Percentiles rank a stretch among this genome's conserved stretches.
Conservation (phyloP, 495 filamentous ascomycete species). For the Lophiotrema nucula region DNA sequence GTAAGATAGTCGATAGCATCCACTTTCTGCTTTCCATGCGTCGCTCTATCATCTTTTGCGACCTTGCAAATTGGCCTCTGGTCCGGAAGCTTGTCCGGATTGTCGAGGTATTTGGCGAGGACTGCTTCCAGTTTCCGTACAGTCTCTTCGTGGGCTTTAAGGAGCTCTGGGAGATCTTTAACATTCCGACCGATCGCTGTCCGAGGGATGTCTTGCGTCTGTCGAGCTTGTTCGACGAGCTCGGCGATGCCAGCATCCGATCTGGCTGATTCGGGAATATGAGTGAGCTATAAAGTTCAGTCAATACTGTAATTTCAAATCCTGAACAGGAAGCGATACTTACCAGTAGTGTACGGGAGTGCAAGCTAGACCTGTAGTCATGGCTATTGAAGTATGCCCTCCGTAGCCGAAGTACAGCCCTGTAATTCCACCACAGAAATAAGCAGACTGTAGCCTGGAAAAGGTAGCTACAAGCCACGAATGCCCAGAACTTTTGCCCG, state of each 20-base stretch:
- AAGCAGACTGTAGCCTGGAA: conserved; percentile 10
- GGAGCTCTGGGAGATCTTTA: conserved; percentile 75
- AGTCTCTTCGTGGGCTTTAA: conserved; percentile 74
- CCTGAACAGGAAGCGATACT: not conserved
- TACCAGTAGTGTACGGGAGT: conserved; percentile 18
- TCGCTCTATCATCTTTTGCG: conserved; percentile 5
- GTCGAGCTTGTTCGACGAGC: conserved; percentile 13
- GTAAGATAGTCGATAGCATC: conserved; percentile 96
- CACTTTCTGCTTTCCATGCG: conserved; percentile 55
- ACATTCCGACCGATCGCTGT: conserved; percentile 86
- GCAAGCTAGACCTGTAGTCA: conserved; percentile 16
- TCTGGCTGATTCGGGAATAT: conserved; percentile 5
- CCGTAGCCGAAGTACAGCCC: not conserved
- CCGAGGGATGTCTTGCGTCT: conserved; percentile 48
- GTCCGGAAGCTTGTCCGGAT: conserved; percentile 74
- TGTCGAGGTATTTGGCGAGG: conserved; percentile 81
- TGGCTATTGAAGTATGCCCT: conserved; percentile 9
- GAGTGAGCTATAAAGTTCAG: conserved; percentile 56
- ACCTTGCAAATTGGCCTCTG: conserved; percentile 73
- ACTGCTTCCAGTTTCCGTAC: conserved; percentile 80
- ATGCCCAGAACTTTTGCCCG: conserved; percentile 13
- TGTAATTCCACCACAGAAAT: conserved; percentile 18
- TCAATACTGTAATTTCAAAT: too few species aligned
- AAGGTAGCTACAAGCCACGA: not conserved
- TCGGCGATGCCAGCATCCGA: conserved; percentile 12